These are phyloP conservation scores for Teunomyces atbi DNA, from an alignment of 805 yeast genomes.

Conservation along the genomic window DNA sequence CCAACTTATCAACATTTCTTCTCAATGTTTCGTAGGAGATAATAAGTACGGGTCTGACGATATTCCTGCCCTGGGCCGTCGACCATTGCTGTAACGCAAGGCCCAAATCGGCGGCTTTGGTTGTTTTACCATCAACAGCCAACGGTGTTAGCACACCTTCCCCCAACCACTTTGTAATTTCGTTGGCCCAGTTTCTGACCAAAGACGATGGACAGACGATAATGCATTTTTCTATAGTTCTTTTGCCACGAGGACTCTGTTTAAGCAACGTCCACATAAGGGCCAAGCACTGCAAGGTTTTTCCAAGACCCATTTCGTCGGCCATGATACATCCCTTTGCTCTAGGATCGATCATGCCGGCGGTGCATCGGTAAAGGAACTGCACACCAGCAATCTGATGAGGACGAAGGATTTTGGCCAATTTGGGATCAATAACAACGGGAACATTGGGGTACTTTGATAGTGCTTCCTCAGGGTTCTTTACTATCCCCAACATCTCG, in stretches of 20 bases:
- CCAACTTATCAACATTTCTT: constrained; percentile 73
- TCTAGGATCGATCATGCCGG: constrained; percentile 77
- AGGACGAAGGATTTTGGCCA: constrained; percentile 84
- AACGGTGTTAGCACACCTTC: constrained; percentile 84
- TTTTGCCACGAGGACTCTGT: constrained; percentile 83
- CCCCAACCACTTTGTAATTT: constrained; percentile 91
- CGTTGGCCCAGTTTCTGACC: constrained; percentile 97
- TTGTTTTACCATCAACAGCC: constrained; percentile 88
- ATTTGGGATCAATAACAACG: constrained; percentile 88
- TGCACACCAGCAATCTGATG: constrained; percentile 96
- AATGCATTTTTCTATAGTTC: constrained; percentile 83
- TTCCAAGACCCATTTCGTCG: constrained; percentile 95
- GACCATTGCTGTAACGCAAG: constrained; percentile 80
- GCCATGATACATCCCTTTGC: constrained; percentile 98
- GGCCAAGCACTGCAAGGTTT: constrained; percentile 85
- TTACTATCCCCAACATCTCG: constrained; percentile 74
- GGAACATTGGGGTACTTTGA: constrained; percentile 80
- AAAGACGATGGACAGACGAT: constrained; percentile 94
- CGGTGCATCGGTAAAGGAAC: constrained; percentile 84
- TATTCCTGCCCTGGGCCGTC: constrained; percentile 77
- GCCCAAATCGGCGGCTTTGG: constrained; percentile 67
- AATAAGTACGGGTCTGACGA: constrained; percentile 90
- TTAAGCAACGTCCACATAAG: constrained; percentile 87
- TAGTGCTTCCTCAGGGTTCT: constrained; percentile 46
- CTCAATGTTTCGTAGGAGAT: constrained; percentile 93